Evolutionary conservation across 1,284 basidiomycete species (phyloP).

Genomic region (Austroboletus novae-zelandiae): DNA sequence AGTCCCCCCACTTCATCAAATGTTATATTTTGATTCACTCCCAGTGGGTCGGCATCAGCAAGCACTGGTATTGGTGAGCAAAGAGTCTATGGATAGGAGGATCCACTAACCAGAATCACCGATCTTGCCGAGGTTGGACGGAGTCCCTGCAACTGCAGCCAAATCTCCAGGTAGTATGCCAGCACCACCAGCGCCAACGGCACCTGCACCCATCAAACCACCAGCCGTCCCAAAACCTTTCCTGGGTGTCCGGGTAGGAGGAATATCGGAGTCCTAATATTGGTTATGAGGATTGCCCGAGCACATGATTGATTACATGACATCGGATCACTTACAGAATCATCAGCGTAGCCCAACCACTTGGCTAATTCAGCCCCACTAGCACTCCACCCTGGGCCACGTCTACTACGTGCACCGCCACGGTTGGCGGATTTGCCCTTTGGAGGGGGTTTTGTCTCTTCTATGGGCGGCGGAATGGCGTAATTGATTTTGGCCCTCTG

Average conservation of each 20-base stretch:
- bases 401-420: constrained; percentile 38
- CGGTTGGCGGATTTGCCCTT: constrained; percentile 32
- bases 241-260: constrained; percentile 57
- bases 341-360: constrained; percentile 74
- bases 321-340: constrained; percentile 51
- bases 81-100: neutral
- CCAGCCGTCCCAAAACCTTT: constrained; percentile 56
- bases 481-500: constrained; percentile 70
- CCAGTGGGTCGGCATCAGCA: constrained; percentile 96
- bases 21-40: constrained; percentile 90
- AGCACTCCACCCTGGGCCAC: constrained; percentile 70
- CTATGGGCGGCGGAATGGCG: constrained; percentile 71
- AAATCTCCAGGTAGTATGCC: constrained; percentile 56
- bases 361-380: constrained; percentile 69
- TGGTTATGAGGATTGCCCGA: constrained; percentile 4
- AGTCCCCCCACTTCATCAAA: constrained; percentile 98
- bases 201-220: constrained; percentile 54
- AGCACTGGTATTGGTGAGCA: constrained; percentile 49
- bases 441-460: constrained; percentile 57
- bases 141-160: constrained; percentile 65
- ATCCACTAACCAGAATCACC: constrained; percentile 61
- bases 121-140: constrained; percentile 81
- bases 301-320: neutral
- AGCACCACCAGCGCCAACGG: constrained; percentile 43
- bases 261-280: constrained; percentile 64